Evolutionary conservation across 2,329 filamentous ascomycete species (phyloP).

Genomic region (Xylaria sp.): DNA sequence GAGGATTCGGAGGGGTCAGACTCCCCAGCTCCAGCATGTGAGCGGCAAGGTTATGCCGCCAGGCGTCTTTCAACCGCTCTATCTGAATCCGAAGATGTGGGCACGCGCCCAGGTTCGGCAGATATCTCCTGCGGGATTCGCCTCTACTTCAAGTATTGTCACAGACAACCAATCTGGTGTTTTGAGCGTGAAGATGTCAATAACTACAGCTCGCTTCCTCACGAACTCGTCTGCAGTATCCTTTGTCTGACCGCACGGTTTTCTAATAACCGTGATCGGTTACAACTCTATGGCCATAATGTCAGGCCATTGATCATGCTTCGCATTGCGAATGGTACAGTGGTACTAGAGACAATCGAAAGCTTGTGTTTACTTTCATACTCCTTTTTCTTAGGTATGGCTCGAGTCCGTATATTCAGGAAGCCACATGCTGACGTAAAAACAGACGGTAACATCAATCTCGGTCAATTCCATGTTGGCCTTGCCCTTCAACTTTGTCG

Average conservation of each 20-base stretch:
- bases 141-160: constrained; percentile 37
- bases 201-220: constrained; percentile 33
- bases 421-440: constrained; percentile 16
- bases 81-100: constrained; percentile 31
- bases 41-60: constrained; percentile 16
- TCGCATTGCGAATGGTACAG: constrained; percentile 36
- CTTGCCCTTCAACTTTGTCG: constrained; percentile 37
- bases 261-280: constrained; percentile 30
- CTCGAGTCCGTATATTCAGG: background rate
- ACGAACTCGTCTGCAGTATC: constrained; percentile 36
- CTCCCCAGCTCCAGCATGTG: constrained; percentile 19
- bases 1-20: constrained; percentile 27
- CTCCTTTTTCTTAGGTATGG: constrained; percentile 35
- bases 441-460: constrained; percentile 37
- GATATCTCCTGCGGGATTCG: constrained; percentile 34
- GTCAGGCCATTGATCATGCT: constrained; percentile 37
- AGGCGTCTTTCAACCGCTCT: constrained; percentile 17
- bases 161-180: constrained; percentile 38
- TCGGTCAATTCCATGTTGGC: constrained; percentile 37
- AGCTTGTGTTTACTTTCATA: constrained; percentile 37
- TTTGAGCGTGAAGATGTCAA: constrained; percentile 36
- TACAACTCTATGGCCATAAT: constrained; percentile 37
- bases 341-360: constrained; percentile 35
- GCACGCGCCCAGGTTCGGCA: constrained; percentile 31
- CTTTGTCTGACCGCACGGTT: constrained; percentile 35